Conservation (phyloP, 1,139 yeast species). For the Suhomyces terraborum region DNA sequence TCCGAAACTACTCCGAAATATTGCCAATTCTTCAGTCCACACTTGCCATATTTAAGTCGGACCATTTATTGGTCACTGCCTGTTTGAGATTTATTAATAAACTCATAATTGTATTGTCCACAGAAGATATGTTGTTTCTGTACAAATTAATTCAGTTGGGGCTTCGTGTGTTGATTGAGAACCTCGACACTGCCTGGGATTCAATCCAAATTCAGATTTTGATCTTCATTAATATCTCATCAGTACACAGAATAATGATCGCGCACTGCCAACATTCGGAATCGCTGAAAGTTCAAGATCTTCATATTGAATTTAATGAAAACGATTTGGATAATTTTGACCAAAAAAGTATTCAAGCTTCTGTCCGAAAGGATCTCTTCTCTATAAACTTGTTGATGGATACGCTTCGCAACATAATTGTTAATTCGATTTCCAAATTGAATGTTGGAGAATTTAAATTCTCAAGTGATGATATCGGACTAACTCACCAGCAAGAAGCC, state of each 20-base stretch:
- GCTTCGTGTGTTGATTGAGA: slow-evolving; percentile 27
- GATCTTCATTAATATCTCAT: slow-evolving; percentile 37
- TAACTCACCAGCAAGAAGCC: slow-evolving; percentile 15
- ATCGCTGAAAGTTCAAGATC: not conserved
- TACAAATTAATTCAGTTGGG: slow-evolving; percentile 37
- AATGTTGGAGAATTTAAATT: slow-evolving; percentile 4
- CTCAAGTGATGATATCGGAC: slow-evolving; percentile 21
- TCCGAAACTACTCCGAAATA: slow-evolving; percentile 25
- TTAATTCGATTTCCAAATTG: slow-evolving; percentile 21
- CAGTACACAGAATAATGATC: slow-evolving; percentile 15
- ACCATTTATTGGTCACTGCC: slow-evolving; percentile 25
- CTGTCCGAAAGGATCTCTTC: not conserved
- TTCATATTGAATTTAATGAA: not conserved
- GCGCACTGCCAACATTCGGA: not conserved
- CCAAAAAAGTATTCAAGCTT: no score
- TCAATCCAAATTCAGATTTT: slow-evolving; percentile 37
- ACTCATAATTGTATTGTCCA: slow-evolving; percentile 32
- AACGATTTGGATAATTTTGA: not conserved
- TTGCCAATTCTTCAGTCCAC: slow-evolving; percentile 26
- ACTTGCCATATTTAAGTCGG: slow-evolving; percentile 23
- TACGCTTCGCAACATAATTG: not conserved
- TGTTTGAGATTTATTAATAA: slow-evolving; percentile 42
- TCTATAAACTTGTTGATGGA: not conserved
- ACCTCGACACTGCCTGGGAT: slow-evolving; percentile 34
- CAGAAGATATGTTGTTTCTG: slow-evolving; percentile 34